These are phyloP conservation scores for Aspergillus tanneri DNA, from an alignment of 2,329 filamentous ascomycete genomes.

Conservation along the genomic window DNA sequence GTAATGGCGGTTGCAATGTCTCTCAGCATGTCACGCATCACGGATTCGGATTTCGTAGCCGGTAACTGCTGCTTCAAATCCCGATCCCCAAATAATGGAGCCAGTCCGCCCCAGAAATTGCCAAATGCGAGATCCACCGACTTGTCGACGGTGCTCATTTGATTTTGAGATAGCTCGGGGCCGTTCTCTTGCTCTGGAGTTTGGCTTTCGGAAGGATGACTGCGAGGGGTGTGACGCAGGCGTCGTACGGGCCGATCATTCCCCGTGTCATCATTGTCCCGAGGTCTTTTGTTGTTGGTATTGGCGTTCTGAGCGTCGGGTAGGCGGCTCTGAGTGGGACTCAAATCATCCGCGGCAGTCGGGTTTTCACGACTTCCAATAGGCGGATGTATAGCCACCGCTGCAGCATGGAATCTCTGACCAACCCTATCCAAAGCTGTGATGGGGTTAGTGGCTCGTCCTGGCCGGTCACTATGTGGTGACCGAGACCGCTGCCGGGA, in stretches of 20 bases:
- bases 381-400: background rate
- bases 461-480: background rate
- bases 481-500: conserved; percentile 11
- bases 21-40: conserved; percentile 20
- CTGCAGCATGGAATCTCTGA: background rate
- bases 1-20: conserved; percentile 19
- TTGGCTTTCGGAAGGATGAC: conserved; percentile 3
- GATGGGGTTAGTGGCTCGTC: background rate
- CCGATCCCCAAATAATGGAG: conserved; percentile 14
- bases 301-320: conserved; percentile 1
- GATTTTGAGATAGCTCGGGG: background rate
- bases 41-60: conserved; percentile 17
- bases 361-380: background rate
- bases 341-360: background rate
- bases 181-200: conserved; percentile 6
- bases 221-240: conserved; percentile 10
- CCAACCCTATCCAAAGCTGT: background rate
- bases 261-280: conserved; percentile 11
- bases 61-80: conserved; percentile 7
- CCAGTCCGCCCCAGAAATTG: conserved; percentile 17
- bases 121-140: conserved; percentile 15
- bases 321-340: background rate
- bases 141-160: conserved; percentile 5
- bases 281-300: conserved; percentile 12
- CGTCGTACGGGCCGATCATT: conserved; percentile 15